Evolutionary conservation across 2,329 filamentous ascomycete genomes (phyloP), one percentile per base, ranked within the genome.

Genomic region (Leptographium lundbergii): DNA sequence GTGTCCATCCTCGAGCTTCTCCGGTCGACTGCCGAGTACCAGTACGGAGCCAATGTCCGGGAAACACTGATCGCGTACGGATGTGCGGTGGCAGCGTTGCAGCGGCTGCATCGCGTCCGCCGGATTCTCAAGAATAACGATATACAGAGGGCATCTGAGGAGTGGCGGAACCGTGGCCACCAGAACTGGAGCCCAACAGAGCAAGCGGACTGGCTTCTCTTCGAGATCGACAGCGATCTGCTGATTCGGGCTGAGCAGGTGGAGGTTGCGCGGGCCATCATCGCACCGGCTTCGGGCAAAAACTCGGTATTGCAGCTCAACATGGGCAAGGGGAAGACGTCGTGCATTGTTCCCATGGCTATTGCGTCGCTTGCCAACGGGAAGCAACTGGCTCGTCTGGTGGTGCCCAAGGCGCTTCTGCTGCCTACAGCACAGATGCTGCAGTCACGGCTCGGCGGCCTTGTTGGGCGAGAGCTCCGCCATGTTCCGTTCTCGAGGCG

Each of bases 261-360:
- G 0, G 74, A 82, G 5, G 84, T 89, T 7, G 84, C 85, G 0
- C 63, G 71, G 1, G 80, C 81, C 0, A 88, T 81, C 22, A 82
- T 85, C 1, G 69, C 69, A 0, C 84, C 85, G 0, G 59, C 64
- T 0, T 81, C 78, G 0, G 70, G 71, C 0, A 62, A 69, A 0
- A 87, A 86, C 61, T 82, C 82, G 0, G 81, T 87, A 0, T 63
- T 86, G 1, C 84, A 87, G 61, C 77, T 87, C 69, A 82, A 86
- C 61, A 87, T 87, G 84, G 84, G 84, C 0, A 76, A 84, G 70
- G 79, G 78, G 71, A 66, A 66, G 62, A 83, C 81, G 0, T 81
- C 78, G 0, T 75, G 74, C 55, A 79, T 82, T 25, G 75, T 82
- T 7, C 80, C 79, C 0, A 79, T 82, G 74, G 77, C 72, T 0